These are phyloP conservation scores for Chrysoporthe cubensis DNA, from an alignment of 2,329 filamentous ascomycete species.

Conservation along the genomic window DNA sequence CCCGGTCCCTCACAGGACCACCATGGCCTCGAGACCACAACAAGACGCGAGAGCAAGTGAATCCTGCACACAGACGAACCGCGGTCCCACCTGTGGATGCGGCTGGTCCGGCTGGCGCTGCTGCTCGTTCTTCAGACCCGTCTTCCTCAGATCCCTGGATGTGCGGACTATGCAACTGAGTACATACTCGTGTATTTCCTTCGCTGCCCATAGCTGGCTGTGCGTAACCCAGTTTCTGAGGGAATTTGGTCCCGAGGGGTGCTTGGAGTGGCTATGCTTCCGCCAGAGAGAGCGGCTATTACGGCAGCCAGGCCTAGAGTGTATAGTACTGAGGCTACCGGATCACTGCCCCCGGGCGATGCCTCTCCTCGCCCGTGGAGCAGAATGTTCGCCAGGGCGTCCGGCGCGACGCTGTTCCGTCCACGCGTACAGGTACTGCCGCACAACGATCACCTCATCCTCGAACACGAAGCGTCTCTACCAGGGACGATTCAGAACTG, in stretches of 20 bases:
- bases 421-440: neutral
- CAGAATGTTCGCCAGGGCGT: neutral
- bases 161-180: slow-evolving; percentile 67
- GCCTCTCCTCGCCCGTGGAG: neutral
- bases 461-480: neutral
- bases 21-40: slow-evolving; percentile 63
- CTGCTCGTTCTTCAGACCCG: slow-evolving; percentile 66
- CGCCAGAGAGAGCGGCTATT: neutral
- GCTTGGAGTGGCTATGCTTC: too few relatives aligned
- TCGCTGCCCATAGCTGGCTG: neutral
- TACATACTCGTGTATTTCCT: slow-evolving; percentile 47
- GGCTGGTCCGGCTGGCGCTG: slow-evolving; percentile 23
- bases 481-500: too few relatives aligned
- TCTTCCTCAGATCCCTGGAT: slow-evolving; percentile 59
- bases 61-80: slow-evolving; percentile 29
- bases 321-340: too few relatives aligned
- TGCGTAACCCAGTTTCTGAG: too few relatives aligned
- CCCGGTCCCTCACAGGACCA: slow-evolving; percentile 37
- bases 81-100: slow-evolving; percentile 21
- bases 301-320: neutral
- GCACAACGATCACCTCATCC: neutral
- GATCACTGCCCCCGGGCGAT: too few relatives aligned
- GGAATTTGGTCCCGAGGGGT: too few relatives aligned
- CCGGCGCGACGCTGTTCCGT: neutral
- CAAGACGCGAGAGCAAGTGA: slow-evolving; percentile 61